Evolutionary conservation across 1,284 basidiomycete genomes (phyloP).

Genomic region (Sanghuangporus weigelae): DNA sequence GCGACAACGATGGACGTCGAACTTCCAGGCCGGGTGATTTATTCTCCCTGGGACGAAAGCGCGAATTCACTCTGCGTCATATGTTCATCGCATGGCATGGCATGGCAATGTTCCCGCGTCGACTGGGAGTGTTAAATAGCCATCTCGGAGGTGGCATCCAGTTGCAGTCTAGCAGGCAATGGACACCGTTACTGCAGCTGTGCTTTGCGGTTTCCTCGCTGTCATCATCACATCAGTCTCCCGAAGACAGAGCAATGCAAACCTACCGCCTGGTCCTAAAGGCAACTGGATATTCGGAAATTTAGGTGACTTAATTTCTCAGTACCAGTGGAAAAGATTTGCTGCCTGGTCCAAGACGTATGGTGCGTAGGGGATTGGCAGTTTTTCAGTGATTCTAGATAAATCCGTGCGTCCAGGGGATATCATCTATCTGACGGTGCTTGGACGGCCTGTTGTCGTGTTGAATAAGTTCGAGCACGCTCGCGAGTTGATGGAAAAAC

Average conservation of each 20-base stretch:
- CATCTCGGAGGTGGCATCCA: neutral
- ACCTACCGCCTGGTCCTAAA: slow-evolving; percentile 28
- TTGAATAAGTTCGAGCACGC: slow-evolving; percentile 13
- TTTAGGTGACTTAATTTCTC: slow-evolving; percentile 25
- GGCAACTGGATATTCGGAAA: slow-evolving; percentile 30
- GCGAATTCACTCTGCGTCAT: neutral
- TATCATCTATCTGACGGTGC: slow-evolving; percentile 32
- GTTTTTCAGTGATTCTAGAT: neutral
- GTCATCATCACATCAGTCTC: neutral
- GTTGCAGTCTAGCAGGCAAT: neutral
- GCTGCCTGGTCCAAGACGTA: slow-evolving; percentile 29
- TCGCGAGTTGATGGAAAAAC: slow-evolving; percentile 15
- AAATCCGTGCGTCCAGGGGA: slow-evolving; percentile 24
- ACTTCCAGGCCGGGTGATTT: neutral
- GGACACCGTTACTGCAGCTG: neutral
- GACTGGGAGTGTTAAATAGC: neutral
- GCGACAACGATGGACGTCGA: neutral
- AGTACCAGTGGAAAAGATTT: slow-evolving; percentile 27
- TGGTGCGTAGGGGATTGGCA: slow-evolving; percentile 20
- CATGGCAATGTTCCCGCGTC: neutral
- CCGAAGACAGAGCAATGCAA: neutral
- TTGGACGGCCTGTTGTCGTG: slow-evolving; percentile 27
- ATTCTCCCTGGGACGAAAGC: neutral
- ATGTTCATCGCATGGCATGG: neutral
- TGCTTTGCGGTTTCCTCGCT: neutral